Conservation (phyloP, 805 yeast genomes). For the Barnettozyma botsteinii region DNA sequence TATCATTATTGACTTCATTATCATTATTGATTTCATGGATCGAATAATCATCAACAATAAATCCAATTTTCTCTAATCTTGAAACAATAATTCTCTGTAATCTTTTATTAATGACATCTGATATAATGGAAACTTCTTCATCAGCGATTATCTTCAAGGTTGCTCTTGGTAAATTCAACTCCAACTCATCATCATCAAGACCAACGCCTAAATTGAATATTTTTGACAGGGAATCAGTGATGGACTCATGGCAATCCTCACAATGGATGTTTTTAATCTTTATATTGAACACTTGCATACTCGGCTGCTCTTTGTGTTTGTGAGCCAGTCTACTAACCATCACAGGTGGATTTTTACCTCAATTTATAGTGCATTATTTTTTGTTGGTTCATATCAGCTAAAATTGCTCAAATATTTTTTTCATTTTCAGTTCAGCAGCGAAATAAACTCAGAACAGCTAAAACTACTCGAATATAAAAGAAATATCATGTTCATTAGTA, state of each 20-base stretch:
- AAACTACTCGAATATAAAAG: neutral
- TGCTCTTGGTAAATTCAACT: conserved; percentile 7
- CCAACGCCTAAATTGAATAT: conserved; percentile 3
- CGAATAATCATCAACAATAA: conserved; percentile 22
- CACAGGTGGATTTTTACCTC: neutral
- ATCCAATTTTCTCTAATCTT: conserved; percentile 12
- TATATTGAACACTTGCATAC: conserved; percentile 12
- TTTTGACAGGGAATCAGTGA: conserved; percentile 27
- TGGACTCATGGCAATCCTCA: conserved; percentile 40
- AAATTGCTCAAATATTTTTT: neutral
- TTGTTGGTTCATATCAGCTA: neutral
- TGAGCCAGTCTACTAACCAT: neutral
- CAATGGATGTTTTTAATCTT: conserved; percentile 46
- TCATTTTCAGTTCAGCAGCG: no score
- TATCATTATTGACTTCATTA: conserved; percentile 2
- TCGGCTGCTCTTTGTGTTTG: neutral
- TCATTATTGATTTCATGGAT: conserved; percentile 24
- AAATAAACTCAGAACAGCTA: neutral
- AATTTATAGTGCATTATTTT: neutral
- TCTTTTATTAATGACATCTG: conserved; percentile 3
- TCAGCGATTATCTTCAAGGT: conserved; percentile 16
- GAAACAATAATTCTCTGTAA: conserved; percentile 8
- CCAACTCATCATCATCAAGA: no score
- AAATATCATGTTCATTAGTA: conserved; percentile 1
- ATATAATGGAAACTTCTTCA: conserved; percentile 10